Evolutionary conservation across 2,329 filamentous ascomycete genomes (phyloP).

Genomic region (Rhinocladiella similis): DNA sequence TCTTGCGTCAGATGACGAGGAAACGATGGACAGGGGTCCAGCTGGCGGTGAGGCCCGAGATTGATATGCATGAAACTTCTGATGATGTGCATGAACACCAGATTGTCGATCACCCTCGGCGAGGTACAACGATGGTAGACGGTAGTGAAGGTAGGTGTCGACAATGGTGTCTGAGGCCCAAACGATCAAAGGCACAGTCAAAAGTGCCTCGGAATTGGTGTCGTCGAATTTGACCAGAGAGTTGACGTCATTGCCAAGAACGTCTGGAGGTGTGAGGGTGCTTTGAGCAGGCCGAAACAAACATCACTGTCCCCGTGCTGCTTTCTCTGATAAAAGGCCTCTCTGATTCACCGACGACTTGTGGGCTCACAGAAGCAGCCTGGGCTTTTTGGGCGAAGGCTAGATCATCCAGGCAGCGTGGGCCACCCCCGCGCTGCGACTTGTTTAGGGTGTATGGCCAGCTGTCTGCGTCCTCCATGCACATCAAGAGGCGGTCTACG

Average conservation of each 20-base stretch:
- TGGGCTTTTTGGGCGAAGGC: background rate
- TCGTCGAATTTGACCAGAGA: background rate
- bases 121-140: background rate
- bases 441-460: constrained; percentile 23
- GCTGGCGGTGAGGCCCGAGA: constrained; percentile 13
- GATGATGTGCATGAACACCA: constrained; percentile 13
- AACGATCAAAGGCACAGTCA: background rate
- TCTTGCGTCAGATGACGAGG: constrained; percentile 24
- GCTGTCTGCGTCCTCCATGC: constrained; percentile 22
- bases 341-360: background rate
- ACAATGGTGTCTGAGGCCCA: background rate
- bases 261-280: background rate
- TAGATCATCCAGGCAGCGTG: constrained; percentile 20
- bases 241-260: constrained; percentile 20
- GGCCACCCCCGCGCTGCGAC: constrained; percentile 11
- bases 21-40: background rate
- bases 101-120: constrained; percentile 10
- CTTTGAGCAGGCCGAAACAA: background rate
- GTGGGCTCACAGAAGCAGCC: background rate
- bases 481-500: constrained; percentile 23
- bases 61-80: background rate
- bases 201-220: background rate
- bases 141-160: too few species aligned
- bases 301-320: background rate
- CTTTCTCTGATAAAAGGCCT: background rate